A percentile compares a stretch with the other conserved stretches of the same genome.
Evolutionary conservation across 257 asterid species (phyloP).

Genomic region (Solanum etuberosum): DNA sequence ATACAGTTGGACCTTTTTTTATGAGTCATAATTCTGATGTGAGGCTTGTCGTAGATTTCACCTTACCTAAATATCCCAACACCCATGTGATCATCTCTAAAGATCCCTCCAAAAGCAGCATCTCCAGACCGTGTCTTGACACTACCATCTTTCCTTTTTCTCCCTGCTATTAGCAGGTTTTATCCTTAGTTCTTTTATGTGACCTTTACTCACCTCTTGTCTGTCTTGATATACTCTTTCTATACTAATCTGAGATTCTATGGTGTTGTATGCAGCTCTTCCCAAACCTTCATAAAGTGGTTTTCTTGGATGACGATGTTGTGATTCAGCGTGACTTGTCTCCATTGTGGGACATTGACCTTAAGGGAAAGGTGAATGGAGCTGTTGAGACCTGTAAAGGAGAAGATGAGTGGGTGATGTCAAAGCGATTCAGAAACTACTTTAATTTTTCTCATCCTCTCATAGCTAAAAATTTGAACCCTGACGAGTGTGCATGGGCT

Average conservation of each 20-base stretch:
- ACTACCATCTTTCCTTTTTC: background rate
- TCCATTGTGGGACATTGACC: slow-evolving; percentile 22
- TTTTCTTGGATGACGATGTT: slow-evolving; percentile 93
- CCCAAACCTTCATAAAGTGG: slow-evolving; percentile 89
- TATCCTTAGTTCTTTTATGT: background rate
- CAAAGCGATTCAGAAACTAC: slow-evolving; percentile 18
- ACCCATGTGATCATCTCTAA: background rate
- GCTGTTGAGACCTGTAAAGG: slow-evolving; percentile 26
- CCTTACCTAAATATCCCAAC: background rate
- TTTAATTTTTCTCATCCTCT: slow-evolving; percentile 24
- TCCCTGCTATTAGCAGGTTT: background rate
- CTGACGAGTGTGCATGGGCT: slow-evolving; percentile 29
- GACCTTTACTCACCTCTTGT: background rate
- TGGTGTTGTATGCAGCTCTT: slow-evolving; percentile 57
- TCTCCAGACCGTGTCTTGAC: background rate
- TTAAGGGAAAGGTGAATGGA: slow-evolving; percentile 22
- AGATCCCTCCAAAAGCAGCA: background rate
- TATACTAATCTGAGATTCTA: background rate
- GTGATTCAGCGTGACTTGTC: slow-evolving; percentile 43
- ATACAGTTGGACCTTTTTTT: background rate
- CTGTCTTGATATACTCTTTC: background rate
- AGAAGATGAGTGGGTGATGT: slow-evolving; percentile 18
- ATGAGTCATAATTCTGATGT: background rate
- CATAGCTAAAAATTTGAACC: slow-evolving; percentile 10
- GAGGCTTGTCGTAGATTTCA: background rate